phyloP scores from a whole-genome alignment of 148 eudicot genomes.

The Rhododendron ferrugineum region DNA sequence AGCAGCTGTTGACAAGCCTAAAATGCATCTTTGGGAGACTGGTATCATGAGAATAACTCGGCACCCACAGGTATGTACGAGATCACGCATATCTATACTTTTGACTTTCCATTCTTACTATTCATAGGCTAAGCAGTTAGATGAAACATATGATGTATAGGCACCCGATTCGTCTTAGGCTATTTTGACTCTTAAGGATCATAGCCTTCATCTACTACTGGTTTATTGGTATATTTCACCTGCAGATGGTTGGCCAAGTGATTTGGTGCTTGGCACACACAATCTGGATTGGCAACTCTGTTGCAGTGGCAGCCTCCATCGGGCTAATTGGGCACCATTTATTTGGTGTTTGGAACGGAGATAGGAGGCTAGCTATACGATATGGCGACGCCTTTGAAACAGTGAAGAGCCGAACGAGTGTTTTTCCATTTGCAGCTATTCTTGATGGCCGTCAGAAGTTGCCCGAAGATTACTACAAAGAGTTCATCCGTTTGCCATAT shows the following conservation, averaged over 20 bases:
- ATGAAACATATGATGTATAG: neutral
- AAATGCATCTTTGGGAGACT: slow-evolving; percentile 99
- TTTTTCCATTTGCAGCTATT: slow-evolving; percentile 91
- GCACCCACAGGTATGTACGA: slow-evolving; percentile 82
- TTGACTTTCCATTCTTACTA: neutral
- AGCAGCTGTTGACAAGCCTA: slow-evolving; percentile 98
- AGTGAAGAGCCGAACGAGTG: slow-evolving; percentile 75
- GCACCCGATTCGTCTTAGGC: neutral
- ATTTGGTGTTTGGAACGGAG: slow-evolving; percentile 98
- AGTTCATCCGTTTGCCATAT: slow-evolving; percentile 84
- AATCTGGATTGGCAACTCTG: slow-evolving; percentile 95
- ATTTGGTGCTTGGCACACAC: slow-evolving; percentile 98
- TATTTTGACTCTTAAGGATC: neutral
- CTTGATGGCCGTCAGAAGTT: slow-evolving; percentile 91
- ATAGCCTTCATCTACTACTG: neutral
- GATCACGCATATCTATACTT: neutral
- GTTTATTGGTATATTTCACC: slow-evolving; percentile 6
- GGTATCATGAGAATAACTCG: slow-evolving; percentile 98
- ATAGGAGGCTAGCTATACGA: slow-evolving; percentile 67
- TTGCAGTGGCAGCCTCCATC: slow-evolving; percentile 84
- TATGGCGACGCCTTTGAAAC: slow-evolving; percentile 79
- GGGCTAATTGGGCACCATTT: slow-evolving; percentile 96
- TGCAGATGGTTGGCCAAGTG: slow-evolving; percentile 96
- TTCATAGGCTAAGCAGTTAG: neutral
- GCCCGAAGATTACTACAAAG: slow-evolving; percentile 71